Conservation (phyloP, 306 rosid genomes). For the Cyclanthera cordifolia region DNA sequence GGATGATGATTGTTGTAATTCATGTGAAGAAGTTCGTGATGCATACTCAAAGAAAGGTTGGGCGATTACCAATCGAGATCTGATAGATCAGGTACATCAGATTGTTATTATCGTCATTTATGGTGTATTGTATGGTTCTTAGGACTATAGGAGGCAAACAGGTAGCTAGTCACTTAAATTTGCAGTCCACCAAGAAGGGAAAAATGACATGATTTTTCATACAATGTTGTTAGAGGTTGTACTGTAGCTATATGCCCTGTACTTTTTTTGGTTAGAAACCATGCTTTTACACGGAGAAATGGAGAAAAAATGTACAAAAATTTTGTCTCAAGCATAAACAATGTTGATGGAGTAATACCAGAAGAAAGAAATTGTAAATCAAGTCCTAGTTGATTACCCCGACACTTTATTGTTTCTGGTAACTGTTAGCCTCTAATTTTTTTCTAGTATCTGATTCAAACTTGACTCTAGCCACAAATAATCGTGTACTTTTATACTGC, state of each 20-base stretch:
- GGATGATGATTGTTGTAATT: constrained; percentile 74
- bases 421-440: no score
- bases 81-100: constrained; percentile 69
- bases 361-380: background rate
- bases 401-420: background rate
- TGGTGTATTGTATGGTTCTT: constrained; percentile 10
- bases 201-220: background rate
- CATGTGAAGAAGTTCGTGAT: constrained; percentile 85
- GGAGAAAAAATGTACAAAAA: background rate
- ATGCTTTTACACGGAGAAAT: background rate
- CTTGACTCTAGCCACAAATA: background rate
- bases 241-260: background rate
- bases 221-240: background rate
- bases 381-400: background rate
- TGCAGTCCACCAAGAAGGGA: background rate
- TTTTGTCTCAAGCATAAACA: background rate
- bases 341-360: background rate
- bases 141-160: background rate
- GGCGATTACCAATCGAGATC: constrained; percentile 62
- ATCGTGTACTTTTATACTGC: background rate
- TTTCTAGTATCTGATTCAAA: background rate
- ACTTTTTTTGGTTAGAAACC: background rate
- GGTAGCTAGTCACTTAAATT: background rate
- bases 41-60: constrained; percentile 89
- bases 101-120: background rate